phyloP scores from a whole-genome alignment of 495 filamentous ascomycete species.

The Daldinia loculata region DNA sequence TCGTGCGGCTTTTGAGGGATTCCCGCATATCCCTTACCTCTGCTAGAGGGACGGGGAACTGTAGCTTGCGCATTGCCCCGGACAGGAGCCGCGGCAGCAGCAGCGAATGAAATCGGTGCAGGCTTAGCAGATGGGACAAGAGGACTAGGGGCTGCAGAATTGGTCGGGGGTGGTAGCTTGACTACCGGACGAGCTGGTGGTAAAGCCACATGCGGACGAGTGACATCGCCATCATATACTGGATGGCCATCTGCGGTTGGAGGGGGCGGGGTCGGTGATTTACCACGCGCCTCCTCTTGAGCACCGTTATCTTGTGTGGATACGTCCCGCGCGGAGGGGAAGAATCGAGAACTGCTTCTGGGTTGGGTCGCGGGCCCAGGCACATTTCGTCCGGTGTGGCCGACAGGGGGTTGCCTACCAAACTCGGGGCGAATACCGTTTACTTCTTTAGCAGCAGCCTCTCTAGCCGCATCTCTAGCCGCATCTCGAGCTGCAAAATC shows the following conservation, averaged over 20 bases:
- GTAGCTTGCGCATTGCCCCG: slow-evolving; percentile 13
- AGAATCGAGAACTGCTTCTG: slow-evolving; percentile 71
- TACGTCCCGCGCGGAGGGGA: slow-evolving; percentile 58
- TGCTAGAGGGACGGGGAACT: slow-evolving; percentile 35
- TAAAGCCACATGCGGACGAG: slow-evolving; percentile 72
- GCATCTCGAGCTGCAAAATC: slow-evolving; percentile 17
- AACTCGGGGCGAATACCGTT: slow-evolving; percentile 47
- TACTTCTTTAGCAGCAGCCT: slow-evolving; percentile 1
- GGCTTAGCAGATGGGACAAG: slow-evolving; percentile 51
- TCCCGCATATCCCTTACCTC: slow-evolving; percentile 34
- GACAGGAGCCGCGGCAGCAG: slow-evolving; percentile 44
- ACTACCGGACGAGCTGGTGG: slow-evolving; percentile 75
- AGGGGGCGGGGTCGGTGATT: slow-evolving; percentile 75
- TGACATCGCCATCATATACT: slow-evolving; percentile 70
- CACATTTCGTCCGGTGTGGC: slow-evolving; percentile 51
- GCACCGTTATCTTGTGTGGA: slow-evolving; percentile 6
- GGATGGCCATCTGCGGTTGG: slow-evolving; percentile 76
- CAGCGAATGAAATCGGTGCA: slow-evolving; percentile 62
- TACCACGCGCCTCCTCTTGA: slow-evolving; percentile 43
- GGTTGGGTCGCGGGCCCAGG: slow-evolving; percentile 36
- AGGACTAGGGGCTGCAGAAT: slow-evolving; percentile 47
- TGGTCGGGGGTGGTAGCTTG: slow-evolving; percentile 68
- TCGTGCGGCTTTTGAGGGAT: slow-evolving; percentile 43
- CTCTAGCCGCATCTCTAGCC: slow-evolving; percentile 12
- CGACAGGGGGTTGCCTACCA: slow-evolving; percentile 47